Conservation (phyloP, 2,329 filamentous ascomycete species). For the Alternaria gaisen region DNA sequence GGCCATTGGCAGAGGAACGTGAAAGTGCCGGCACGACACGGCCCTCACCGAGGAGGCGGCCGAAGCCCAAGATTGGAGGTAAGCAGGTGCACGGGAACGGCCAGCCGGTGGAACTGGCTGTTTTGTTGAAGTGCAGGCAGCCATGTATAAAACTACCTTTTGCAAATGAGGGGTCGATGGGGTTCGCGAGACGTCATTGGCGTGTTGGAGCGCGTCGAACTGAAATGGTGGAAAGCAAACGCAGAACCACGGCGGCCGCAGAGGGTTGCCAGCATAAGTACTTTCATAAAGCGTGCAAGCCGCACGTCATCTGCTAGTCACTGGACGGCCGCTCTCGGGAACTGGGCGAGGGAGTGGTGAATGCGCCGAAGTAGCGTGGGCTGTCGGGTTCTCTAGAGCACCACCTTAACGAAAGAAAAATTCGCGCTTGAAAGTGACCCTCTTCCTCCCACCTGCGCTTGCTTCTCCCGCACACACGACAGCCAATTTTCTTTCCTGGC, state of each 20-base stretch:
- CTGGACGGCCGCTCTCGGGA: constrained; percentile 26
- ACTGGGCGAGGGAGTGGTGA: constrained; percentile 19
- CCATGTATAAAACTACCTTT: constrained; percentile 10
- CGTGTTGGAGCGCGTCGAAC: constrained; percentile 18
- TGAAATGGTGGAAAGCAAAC: constrained; percentile 11
- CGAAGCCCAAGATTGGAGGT: constrained; percentile 22
- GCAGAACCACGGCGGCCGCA: constrained; percentile 5
- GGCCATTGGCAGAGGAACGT: constrained; percentile 16
- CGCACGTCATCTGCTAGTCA: constrained; percentile 4
- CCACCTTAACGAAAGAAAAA: constrained; percentile 28
- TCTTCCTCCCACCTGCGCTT: constrained; percentile 38
- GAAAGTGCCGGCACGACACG: constrained; percentile 21
- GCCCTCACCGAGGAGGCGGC: constrained; percentile 21
- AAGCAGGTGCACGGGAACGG: constrained; percentile 2
- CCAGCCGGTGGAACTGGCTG: not conserved
- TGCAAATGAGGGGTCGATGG: constrained; percentile 18
- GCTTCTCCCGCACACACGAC: constrained; percentile 45
- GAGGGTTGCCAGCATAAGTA: not conserved
- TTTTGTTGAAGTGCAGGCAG: not conserved
- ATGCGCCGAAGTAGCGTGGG: constrained; percentile 28
- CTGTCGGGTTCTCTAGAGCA: constrained; percentile 24
- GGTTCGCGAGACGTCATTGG: constrained; percentile 30
- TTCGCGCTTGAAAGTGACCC: constrained; percentile 32
- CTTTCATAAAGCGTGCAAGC: constrained; percentile 4
- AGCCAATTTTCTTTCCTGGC: constrained; percentile 43